Percentiles rank a stretch among this genome's conserved stretches.
phyloP scores from a whole-genome alignment of 768 basidiomycete species.

The Pleurotus tuber-regium region DNA sequence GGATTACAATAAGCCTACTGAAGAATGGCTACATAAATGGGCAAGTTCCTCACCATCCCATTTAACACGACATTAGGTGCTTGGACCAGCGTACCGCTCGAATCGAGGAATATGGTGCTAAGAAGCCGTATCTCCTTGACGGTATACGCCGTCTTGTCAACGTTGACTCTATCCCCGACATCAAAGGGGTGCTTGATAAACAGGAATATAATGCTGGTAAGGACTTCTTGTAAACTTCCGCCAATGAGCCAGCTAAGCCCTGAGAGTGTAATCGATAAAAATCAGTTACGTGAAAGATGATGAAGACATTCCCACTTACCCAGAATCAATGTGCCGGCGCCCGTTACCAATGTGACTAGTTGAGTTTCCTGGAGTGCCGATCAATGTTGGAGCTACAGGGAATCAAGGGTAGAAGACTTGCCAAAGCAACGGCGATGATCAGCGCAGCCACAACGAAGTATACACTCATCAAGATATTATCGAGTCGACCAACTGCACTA shows the following conservation, averaged over 20 bases:
- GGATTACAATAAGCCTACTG: slow-evolving; percentile 9
- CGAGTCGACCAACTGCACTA: slow-evolving; percentile 82
- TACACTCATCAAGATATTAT: slow-evolving; percentile 83
- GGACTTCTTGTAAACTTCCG: slow-evolving; percentile 71
- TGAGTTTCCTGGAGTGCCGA: slow-evolving; percentile 56
- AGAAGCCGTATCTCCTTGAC: slow-evolving; percentile 88
- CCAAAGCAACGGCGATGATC: slow-evolving; percentile 83
- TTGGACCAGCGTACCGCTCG: slow-evolving; percentile 59
- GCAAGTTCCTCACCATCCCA: slow-evolving; percentile 38
- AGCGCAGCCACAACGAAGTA: slow-evolving; percentile 69
- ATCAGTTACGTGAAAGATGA: slow-evolving; percentile 7
- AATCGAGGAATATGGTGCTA: slow-evolving; percentile 70
- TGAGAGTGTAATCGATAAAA: slow-evolving; percentile 21
- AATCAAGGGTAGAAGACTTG: slow-evolving; percentile 29
- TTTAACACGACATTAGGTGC: slow-evolving; percentile 67
- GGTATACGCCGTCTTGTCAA: slow-evolving; percentile 58
- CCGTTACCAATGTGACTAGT: slow-evolving; percentile 71
- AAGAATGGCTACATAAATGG: not conserved
- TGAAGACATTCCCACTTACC: slow-evolving; percentile 27
- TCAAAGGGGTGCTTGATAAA: slow-evolving; percentile 87
- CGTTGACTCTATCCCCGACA: slow-evolving; percentile 69
- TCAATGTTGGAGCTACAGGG: slow-evolving; percentile 8
- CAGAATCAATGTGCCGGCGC: slow-evolving; percentile 61
- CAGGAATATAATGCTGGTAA: slow-evolving; percentile 87
- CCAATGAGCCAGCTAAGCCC: slow-evolving; percentile 89